Base-by-base conservation (phyloP, 2,329 filamentous ascomycete species). In the Triangularia verruculosa region DNA sequence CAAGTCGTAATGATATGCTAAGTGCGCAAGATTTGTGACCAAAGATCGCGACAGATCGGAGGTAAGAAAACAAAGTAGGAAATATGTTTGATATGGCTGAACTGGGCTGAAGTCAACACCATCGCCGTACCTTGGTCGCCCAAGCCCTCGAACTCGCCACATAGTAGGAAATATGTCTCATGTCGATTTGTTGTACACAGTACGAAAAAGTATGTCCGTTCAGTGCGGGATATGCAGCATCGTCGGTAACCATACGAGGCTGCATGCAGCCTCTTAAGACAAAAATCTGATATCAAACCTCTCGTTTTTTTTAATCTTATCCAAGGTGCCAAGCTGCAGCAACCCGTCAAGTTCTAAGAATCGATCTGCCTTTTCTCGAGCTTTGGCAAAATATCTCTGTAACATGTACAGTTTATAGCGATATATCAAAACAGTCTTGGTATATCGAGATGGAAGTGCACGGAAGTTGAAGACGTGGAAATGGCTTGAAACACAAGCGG, bases 261-360 rank as follows among this genome's bases (percentile, higher is more conserved):
- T 32, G 39, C 34, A 30, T 32, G 24, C 15, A 39, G 22, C 27
- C 34, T 11, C 27, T 11, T 12, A 6, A 3, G 57, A 53, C 7
- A n/a, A 15, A 22, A 32, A 22, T 47, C n/a, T 20, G 63, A 59
- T 60, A 65, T 58, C 43, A 61, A 22, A 55, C 61, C 61, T 63
- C 58, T 58, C 66, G 59, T 61, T 52, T 25, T 54, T 54, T 24
- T 54, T 62, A 69, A 68, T 69, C 64, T 71, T 64, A 65, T 66
- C 64, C 68, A 68, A 70, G 68, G 68, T 70, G 70, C 70, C 69
- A 70, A 71, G 70, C 27, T 65, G 57, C 57, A n/a, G 56, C 63
- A 58, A 56, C 51, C 58, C 25, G 56, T 61, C 62, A 64, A 13
- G 12, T 52, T 68, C 69, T 71, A 66, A 69, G 70, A 69, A 59